phyloP scores from a whole-genome alignment of 176 grass and related monocot genomes.

The Ananas comosus region DNA sequence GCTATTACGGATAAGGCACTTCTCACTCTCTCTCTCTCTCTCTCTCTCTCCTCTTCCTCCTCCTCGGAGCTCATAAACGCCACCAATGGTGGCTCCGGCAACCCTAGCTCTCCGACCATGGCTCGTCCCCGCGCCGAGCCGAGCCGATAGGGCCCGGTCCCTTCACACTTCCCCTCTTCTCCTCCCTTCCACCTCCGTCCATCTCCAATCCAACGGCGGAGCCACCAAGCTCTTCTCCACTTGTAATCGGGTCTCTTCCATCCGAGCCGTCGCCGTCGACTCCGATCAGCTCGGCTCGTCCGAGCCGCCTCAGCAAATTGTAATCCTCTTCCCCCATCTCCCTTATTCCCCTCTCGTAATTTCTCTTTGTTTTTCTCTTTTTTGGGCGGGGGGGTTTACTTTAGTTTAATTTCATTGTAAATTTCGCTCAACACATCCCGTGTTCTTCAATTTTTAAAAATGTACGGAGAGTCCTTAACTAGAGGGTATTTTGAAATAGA shows the following conservation, averaged over 20 bases:
- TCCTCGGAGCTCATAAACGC: not conserved
- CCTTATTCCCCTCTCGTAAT: not conserved
- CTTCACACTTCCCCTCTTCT: not conserved
- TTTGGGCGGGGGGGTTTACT: too few relatives aligned
- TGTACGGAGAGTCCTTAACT: too few relatives aligned
- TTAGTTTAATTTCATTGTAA: not conserved
- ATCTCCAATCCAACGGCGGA: not conserved
- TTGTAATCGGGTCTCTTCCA: conserved; percentile 1
- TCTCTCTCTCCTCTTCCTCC: not conserved
- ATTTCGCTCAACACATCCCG: not conserved
- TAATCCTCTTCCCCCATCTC: not conserved
- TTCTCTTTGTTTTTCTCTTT: conserved; percentile 7
- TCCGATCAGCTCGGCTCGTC: conserved; percentile 43
- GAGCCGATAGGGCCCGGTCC: conserved; percentile 1
- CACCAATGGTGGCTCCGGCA: conserved; percentile 54
- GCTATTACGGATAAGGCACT: too few relatives aligned
- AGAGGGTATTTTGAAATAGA: too few relatives aligned
- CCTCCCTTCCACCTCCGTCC: conserved; percentile 9
- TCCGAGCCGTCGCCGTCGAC: conserved; percentile 48
- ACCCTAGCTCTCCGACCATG: conserved; percentile 48
- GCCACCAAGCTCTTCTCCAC: not conserved
- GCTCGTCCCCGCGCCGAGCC: conserved; percentile 20
- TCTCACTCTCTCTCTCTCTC: not conserved
- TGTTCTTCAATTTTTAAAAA: too few relatives aligned
- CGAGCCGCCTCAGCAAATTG: conserved; percentile 39